Evolutionary conservation across 73 alveolate genomes (phyloP).

Genomic region (Paramecium biaurelia): DNA sequence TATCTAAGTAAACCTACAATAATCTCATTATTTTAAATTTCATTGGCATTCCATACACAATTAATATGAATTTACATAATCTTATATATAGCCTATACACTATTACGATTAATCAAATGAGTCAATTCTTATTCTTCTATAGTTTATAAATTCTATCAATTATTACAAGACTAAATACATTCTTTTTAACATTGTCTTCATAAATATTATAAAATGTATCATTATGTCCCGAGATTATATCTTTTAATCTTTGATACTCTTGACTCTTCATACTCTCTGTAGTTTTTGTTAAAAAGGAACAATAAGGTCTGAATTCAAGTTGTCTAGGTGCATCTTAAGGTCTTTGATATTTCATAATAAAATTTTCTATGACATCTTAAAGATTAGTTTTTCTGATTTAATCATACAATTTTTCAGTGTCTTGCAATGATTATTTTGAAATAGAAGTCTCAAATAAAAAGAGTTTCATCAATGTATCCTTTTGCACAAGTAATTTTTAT

Average conservation of each 20-base stretch:
- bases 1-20: background rate
- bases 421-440: background rate
- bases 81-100: background rate
- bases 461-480: conserved; percentile 22
- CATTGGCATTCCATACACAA: conserved; percentile 27
- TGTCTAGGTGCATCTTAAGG: background rate
- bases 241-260: background rate
- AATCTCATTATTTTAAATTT: background rate
- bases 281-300: background rate
- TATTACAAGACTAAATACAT: background rate
- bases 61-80: background rate
- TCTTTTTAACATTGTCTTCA: background rate
- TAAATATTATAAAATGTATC: background rate
- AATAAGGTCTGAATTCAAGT: background rate
- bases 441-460: background rate
- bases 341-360: background rate
- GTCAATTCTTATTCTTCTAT: background rate
- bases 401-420: conserved; percentile 9
- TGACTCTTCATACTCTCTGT: background rate
- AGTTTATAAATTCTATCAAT: background rate
- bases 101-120: background rate
- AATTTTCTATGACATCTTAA: background rate
- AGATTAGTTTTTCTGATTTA: background rate
- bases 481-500: background rate
- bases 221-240: background rate